Evolutionary conservation across 495 filamentous ascomycete species (phyloP), one percentile per base, ranked within the genome.

Genomic region (Penicillium goetzii): DNA sequence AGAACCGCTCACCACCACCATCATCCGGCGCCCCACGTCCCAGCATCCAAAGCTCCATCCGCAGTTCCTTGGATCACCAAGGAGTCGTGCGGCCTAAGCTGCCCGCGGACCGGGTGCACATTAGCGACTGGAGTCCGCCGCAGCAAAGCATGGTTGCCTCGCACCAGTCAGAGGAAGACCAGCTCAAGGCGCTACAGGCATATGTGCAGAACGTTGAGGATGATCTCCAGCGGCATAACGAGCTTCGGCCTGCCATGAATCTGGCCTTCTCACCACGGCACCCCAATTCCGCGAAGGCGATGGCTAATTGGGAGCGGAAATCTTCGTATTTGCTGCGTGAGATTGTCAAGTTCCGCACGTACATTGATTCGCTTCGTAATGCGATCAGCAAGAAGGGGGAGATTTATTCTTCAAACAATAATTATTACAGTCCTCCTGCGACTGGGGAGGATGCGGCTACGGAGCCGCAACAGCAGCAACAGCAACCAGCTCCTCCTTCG

Each of bases 231-330:
- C 83, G 84, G 62, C 95, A 98, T 76, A 97, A 98, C 68, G 88
- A 95, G 68, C 82, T 97, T 43, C 83, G 93, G 50, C 84, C 85
- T 17, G 86, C 90, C 17, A 96, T 99, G 90, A 81, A 91, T 40
- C 80, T 96, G 56, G 92, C 95, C 23, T 99, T 96, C 73, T 92
- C 93, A 23, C 92, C 92, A 1, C 86, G 94, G 26, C 89, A 93
- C 59, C 85, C 87, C 23, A 99, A 98, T 72, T 81, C 86, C 25
- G 76, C 77, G 52, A 93, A 91, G 75, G 91, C 94, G 2, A 88
- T 97, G 89, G 81, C 88, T 5, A 99, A 99, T 73, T 99, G 96
- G 96, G 93, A 99, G 80, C 86, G 89, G 59, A 97, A 97, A 77
- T 94, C 90, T 40, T 88, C 89, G 33, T 96, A 98, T 73, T 78